Conservation (phyloP, 2,329 filamentous ascomycete genomes). For the Alternaria triticina region DNA sequence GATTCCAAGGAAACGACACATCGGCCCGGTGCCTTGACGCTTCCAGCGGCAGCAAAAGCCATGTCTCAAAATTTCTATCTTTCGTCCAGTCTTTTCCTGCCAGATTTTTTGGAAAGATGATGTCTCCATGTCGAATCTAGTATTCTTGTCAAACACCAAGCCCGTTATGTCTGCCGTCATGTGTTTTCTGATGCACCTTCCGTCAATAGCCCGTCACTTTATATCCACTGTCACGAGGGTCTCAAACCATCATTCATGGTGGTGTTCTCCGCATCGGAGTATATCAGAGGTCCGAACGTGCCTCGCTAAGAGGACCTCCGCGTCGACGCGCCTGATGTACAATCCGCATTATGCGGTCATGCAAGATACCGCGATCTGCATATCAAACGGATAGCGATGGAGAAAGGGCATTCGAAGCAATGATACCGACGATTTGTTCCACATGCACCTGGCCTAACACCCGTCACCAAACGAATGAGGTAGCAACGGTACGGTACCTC, state of each 20-base stretch:
- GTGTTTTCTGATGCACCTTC: background rate
- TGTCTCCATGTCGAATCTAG: background rate
- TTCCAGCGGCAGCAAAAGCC: background rate
- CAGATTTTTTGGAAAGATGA: background rate
- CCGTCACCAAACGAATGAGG: background rate
- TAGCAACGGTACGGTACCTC: background rate
- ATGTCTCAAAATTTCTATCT: background rate
- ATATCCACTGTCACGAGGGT: background rate
- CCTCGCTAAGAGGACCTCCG: background rate
- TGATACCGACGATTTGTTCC: background rate
- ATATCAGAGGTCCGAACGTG: background rate
- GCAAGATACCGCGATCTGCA: background rate
- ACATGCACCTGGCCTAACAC: background rate
- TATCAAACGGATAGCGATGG: conserved; percentile 2
- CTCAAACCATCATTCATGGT: background rate
- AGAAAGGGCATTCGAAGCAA: background rate
- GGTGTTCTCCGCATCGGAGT: background rate
- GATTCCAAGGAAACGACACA: conserved; percentile 1
- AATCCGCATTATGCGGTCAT: background rate
- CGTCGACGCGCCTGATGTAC: background rate
- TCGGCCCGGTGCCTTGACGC: conserved; percentile 4
- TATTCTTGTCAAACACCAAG: background rate
- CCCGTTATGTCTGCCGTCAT: background rate
- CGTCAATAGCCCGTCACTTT: background rate
- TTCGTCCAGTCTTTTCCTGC: background rate